Base-by-base conservation (phyloP, 371 early-diverging fungal genomes). In the Choanephora cucurbitarum region DNA sequence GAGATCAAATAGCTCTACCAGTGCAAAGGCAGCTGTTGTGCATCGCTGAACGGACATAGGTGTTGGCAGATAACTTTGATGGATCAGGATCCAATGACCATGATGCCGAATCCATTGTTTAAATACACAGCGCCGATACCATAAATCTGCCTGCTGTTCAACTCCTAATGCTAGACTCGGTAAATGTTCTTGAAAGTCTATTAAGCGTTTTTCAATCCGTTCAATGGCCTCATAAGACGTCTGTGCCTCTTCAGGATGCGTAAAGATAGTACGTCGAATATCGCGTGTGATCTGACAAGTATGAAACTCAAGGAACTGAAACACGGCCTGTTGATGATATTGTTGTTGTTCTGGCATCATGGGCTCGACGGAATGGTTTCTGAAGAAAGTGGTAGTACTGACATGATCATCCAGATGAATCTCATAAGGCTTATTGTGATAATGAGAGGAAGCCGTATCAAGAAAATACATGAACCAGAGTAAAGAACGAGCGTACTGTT, bases 31-130 rank as follows among this genome's bases (percentile, higher is more conserved):
- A 11, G 78, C 73, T n/a, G 59, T 54, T 5, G 70, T 74, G 24
- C 78, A 77, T 28, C 72, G 57, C 39, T 72, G 64, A 7, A 72
- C 32, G 3, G 78, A 77, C 44, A 69, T 52, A 15, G 74, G 72
- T 5, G 72, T 65, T 0, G 78, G 78, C 24, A 77, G 42, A 56
- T 72, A 77, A 15, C 68, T 72, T 39, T 77, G 78, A 49, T 77
- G 78, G 8, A 77, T 55, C 9, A 74, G 22, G n/a, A 77, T 77
- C 78, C 78, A 77, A n/a, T 67, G 72, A 0, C 78, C 78, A 44
- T 77, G 69, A 22, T 70, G 69, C 18, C 68, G 50, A 23, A 77
- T 74, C 57, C 68, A 62, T 37, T 72, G 72, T 49, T 72, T 71
- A 41, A 69, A 73, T 0, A 62, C 10, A 50, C 74, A 73, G 1